Conservation (phyloP, 495 filamentous ascomycete genomes). For the Glarea lozoyensis region DNA sequence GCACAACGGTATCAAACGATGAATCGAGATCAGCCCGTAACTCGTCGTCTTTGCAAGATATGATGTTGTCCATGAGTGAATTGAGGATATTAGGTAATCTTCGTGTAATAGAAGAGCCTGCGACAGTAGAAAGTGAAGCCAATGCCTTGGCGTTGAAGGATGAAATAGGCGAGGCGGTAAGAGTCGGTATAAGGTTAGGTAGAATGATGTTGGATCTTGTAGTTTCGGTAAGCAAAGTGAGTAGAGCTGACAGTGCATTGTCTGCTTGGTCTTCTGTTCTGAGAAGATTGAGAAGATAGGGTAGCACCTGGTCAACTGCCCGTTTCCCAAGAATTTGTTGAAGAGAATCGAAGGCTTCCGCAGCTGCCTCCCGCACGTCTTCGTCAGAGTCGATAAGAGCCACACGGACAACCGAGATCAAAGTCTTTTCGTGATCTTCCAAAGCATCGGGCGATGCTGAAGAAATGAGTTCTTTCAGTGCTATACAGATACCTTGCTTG, state of each 20-base stretch:
- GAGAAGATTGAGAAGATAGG: slow-evolving; percentile 80
- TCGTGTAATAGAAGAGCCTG: slow-evolving; percentile 79
- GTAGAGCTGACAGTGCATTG: slow-evolving; percentile 82
- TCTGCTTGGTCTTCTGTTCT: slow-evolving; percentile 78
- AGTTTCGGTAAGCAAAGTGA: slow-evolving; percentile 88
- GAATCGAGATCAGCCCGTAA: slow-evolving; percentile 63
- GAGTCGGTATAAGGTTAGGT: slow-evolving; percentile 87
- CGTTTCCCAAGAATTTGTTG: slow-evolving; percentile 90
- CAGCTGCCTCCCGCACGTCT: slow-evolving; percentile 89
- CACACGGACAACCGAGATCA: slow-evolving; percentile 89
- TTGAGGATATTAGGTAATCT: slow-evolving; percentile 84
- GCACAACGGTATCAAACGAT: slow-evolving; percentile 78
- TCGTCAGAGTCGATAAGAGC: slow-evolving; percentile 83
- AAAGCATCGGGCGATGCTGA: slow-evolving; percentile 85
- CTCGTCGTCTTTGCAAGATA: slow-evolving; percentile 65
- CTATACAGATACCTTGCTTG: slow-evolving; percentile 96
- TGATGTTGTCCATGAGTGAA: slow-evolving; percentile 84
- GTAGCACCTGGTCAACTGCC: slow-evolving; percentile 88
- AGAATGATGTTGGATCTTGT: slow-evolving; percentile 93
- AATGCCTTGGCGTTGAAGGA: slow-evolving; percentile 90
- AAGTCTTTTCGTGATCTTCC: slow-evolving; percentile 88
- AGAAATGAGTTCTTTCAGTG: slow-evolving; percentile 82
- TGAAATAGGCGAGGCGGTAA: slow-evolving; percentile 82
- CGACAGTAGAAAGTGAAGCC: slow-evolving; percentile 86
- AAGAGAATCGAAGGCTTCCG: slow-evolving; percentile 91